Conservation (phyloP, 495 filamentous ascomycete species). For the Xylaria flabelliformis region DNA sequence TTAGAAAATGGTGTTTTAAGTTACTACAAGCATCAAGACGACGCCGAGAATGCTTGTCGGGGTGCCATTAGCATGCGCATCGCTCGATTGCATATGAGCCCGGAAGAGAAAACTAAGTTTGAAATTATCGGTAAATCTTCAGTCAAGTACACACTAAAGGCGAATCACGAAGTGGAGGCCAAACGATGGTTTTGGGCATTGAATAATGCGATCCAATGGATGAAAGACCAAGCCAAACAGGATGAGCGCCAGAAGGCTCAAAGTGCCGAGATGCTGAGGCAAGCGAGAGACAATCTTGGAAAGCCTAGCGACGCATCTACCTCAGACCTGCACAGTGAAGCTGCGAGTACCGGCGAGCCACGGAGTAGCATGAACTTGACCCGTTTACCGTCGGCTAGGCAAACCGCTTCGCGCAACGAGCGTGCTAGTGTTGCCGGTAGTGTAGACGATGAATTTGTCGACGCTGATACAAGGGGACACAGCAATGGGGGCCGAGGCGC, state of each 20-base stretch:
- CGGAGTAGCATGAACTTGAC: slow-evolving; percentile 55
- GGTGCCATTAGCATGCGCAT: slow-evolving; percentile 99
- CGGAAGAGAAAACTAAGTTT: slow-evolving; percentile 95
- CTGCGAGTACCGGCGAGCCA: slow-evolving; percentile 52
- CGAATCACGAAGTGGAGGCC: slow-evolving; percentile 92
- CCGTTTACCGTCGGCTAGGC: slow-evolving; percentile 48
- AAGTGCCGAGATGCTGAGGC: slow-evolving; percentile 76
- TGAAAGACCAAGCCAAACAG: slow-evolving; percentile 93
- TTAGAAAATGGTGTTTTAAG: slow-evolving; percentile 96
- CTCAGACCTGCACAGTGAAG: slow-evolving; percentile 58
- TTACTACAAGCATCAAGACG: slow-evolving; percentile 99
- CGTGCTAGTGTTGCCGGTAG: slow-evolving; percentile 48
- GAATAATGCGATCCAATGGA: slow-evolving; percentile 98
- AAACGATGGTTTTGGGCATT: slow-evolving; percentile 98
- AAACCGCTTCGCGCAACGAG: slow-evolving; percentile 32
- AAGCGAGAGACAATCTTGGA: slow-evolving; percentile 70
- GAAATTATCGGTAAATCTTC: slow-evolving; percentile 97
- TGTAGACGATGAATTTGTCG: slow-evolving; percentile 53
- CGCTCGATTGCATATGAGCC: slow-evolving; percentile 90
- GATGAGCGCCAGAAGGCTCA: slow-evolving; percentile 77
- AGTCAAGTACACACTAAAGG: slow-evolving; percentile 97
- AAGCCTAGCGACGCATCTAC: slow-evolving; percentile 45
- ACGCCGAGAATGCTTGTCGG: slow-evolving; percentile 89
- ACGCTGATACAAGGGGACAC: slow-evolving; percentile 42
- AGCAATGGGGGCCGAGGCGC: slow-evolving; percentile 28